Evolutionary conservation across 371 early-diverging fungal genomes (phyloP), one percentile per base, ranked within the genome.

Genomic region (Gilbertella persicaria): DNA sequence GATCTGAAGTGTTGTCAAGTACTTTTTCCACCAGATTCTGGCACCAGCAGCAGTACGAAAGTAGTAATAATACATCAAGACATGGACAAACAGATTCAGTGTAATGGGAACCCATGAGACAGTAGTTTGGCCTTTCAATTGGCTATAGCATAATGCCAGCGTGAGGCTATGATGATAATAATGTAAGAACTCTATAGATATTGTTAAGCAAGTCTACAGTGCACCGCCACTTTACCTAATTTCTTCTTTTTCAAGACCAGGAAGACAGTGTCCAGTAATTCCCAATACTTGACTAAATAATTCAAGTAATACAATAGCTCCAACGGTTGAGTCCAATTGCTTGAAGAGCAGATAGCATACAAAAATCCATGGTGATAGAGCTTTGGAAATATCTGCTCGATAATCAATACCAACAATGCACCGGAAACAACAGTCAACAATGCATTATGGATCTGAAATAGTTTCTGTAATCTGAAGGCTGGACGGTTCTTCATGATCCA

Each of bases 51-150:
- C 82, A 4, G 92, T 86, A 48, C 88, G 85, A 69, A 84, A 90
- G 76, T 93, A 94, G 74, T 91, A 93, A 62, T 88, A 90, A 73
- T 91, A 90, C 93, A 93, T 93, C 55, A 91, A 70, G 28, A 91
- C 89, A 61, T 94, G 95, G 2, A 94, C 93, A 17, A 81, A 69
- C 71, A 94, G 71, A 71, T 94, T 93, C 50, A 94, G 72, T 8
- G 69, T 60, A 50, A 91, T 85, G 39, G 85, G 84, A 8, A 88
- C 86, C 87, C 88, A 90, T 0, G 78, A 75, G 69, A 90, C 86
- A 21, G 90, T 74, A 20, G 89, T 83, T 29, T 76, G 71, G 12
- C 91, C 92, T 12, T 75, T 71, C 23, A 92, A 74, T 65, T 91
- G 87, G 45, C 80, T 78, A 53, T 73, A 90, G 71, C 89, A 90